These are phyloP conservation scores for Solanum dulcamara DNA, from an alignment of 257 asterid genomes.

Conservation along the genomic window DNA sequence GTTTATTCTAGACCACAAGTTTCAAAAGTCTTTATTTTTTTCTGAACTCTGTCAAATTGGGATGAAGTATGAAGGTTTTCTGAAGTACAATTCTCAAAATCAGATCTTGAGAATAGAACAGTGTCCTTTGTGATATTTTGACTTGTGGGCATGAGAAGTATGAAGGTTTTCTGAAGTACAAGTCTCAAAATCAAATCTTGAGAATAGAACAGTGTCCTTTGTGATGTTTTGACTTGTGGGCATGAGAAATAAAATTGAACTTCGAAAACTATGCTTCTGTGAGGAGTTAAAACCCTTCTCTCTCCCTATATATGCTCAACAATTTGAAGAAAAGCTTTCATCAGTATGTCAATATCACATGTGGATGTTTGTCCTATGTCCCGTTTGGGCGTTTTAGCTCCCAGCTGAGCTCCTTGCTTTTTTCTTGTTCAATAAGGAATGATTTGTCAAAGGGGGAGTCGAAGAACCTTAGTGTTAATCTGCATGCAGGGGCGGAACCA, in stretches of 20 bases:
- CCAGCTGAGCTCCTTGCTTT: background rate
- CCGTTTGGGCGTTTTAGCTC: background rate
- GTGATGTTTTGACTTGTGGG: background rate
- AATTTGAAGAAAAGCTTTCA: background rate
- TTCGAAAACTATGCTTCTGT: background rate
- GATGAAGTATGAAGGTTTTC: background rate
- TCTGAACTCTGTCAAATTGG: background rate
- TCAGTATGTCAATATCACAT: background rate
- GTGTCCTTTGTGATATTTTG: background rate
- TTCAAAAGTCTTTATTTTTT: background rate
- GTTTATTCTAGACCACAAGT: background rate
- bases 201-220: background rate
- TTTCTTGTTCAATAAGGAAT: background rate
- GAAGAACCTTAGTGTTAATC: background rate
- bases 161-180: background rate
- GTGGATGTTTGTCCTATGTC: background rate
- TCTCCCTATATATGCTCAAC: background rate
- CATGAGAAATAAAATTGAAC: background rate
- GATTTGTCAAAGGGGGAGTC: background rate
- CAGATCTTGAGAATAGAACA: background rate
- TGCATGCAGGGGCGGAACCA: background rate
- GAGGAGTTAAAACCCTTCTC: background rate
- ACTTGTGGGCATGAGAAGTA: background rate
- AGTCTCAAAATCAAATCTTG: background rate
- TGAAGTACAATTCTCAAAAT: background rate